Evolutionary conservation across 768 basidiomycete species (phyloP), one percentile per base, ranked within the genome.

Genomic region (Hypholoma fasciculare): DNA sequence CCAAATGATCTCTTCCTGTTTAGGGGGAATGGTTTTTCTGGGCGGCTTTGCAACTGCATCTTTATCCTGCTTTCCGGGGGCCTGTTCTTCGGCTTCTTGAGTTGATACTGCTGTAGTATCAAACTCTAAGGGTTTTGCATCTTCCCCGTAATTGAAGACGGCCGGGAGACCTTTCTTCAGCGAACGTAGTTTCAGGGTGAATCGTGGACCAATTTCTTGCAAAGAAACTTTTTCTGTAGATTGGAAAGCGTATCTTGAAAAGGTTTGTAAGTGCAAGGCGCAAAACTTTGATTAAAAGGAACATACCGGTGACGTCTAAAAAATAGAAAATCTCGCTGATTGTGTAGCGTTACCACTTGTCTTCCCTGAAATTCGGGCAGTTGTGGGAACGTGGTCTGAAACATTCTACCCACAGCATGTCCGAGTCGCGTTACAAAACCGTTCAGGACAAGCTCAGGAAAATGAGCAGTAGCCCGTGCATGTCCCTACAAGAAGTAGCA

Each of bases 161-260:
- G 90, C 87, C 1, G 95, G 96, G 19, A 96, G 77, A 9, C 94
- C 95, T 65, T 90, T 94, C 69, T 89, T 87, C 57, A 99, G 73
- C 80, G 89, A 97, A 39, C 89, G 81, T 56, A 99, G 78, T 74
- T 98, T 98, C 11, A 98, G 80, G 0, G 97, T 98, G 69, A 99
- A 97, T 34, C 96, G 86, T 7, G 97, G 97, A 1, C 97, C 97
- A 61, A 99, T 99, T 73, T 99, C 97, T 70, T 99, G 97, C 30
- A 99, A 74, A 7, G 90, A 85, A 8, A 96, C 95, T 69, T 91
- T 94, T 63, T 96, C 94, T 3, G 90, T 79, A 1, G 92, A 94
- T 49, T 90, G 86, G 74, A 96, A 98, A 40, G 94, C 94, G 72
- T 95, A 96, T 66, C 92, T 96, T 60, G 4, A 51, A 12, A 19